Base-by-base conservation (phyloP, 495 filamentous ascomycete species). In the Lindgomyces ingoldianus region DNA sequence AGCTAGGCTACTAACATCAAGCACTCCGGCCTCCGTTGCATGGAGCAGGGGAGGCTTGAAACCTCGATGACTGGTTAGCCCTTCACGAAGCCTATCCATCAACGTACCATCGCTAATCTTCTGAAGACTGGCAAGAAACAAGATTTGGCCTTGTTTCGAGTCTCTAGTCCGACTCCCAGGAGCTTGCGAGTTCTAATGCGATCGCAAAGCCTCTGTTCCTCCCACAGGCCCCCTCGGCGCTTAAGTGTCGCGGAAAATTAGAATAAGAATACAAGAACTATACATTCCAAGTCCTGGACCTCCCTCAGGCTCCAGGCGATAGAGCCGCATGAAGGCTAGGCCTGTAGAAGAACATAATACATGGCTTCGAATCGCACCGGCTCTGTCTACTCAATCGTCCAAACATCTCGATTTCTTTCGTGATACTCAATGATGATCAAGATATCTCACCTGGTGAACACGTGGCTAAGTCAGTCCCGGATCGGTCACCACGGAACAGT, bases 181-280 rank as follows among this genome's bases (percentile, higher is more conserved):
- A 41, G 44, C 46, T 51, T 27, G 53, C 27, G 21, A 19, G 29
- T 25, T n/a, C 14, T 46, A 33, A 57, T 49, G 36, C 54, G 46
- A 44, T 14, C 53, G 47, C 52, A 33, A 50, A 52, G 53, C 45
- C 44, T 16, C 30, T 49, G 46, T 24, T 58, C 62, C 19, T 50
- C 27, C 46, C 21, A 53, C 52, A 52, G 45, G n/a, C 62, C 26
- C 44, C 27, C 53, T 27, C 53, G 53, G 62, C 62, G 62, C 62
- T 64, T 64, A 64, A 64, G 19, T 41, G 45, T n/a, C 62, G 52
- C 52, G 54, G 8, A 36, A 52, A 12, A 36, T 12, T 58, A 52
- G 62, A 61, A 9, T n/a, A 25, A 64, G 60, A 57, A 45, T 36
- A 36, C 62, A 64, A 52, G 54, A 64, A 45, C 47, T 53, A 64